Conservation (phyloP, 2,329 filamentous ascomycete genomes). For the Cladosporium sp. region DNA sequence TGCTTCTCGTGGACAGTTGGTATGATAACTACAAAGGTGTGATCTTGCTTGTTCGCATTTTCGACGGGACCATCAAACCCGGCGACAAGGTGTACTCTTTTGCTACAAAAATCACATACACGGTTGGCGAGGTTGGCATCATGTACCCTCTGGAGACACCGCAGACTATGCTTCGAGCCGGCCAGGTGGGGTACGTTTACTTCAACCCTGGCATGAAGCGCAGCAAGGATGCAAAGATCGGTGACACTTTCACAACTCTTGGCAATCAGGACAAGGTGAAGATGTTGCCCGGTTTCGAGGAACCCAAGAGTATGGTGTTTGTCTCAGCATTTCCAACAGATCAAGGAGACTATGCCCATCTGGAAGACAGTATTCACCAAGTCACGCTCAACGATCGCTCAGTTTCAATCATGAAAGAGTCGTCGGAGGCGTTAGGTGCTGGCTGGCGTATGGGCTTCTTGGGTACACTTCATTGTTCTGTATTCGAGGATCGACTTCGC, state of each 20-base stretch:
- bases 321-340: slow-evolving; percentile 95
- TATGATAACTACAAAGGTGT: slow-evolving; percentile 96
- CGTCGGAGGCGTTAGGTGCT: slow-evolving; percentile 86
- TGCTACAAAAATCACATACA: slow-evolving; percentile 84
- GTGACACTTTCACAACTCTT: slow-evolving; percentile 86
- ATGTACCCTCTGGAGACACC: slow-evolving; percentile 87
- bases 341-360: slow-evolving; percentile 75
- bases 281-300: slow-evolving; percentile 86
- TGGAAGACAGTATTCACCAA: slow-evolving; percentile 92
- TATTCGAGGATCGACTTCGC: slow-evolving; percentile 90
- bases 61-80: slow-evolving; percentile 77
- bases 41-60: slow-evolving; percentile 82
- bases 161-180: slow-evolving; percentile 74
- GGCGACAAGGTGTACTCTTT: slow-evolving; percentile 86
- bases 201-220: slow-evolving; percentile 99
- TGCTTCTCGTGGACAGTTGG: slow-evolving; percentile 95
- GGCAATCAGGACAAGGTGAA: slow-evolving; percentile 73
- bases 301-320: slow-evolving; percentile 98
- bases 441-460: slow-evolving; percentile 93
- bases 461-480: slow-evolving; percentile 97
- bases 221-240: slow-evolving; percentile 91
- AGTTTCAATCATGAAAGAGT: slow-evolving; percentile 89
- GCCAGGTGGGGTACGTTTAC: slow-evolving; percentile 92
- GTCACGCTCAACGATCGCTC: slow-evolving; percentile 92
- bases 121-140: slow-evolving; percentile 92